phyloP scores from a whole-genome alignment of 805 yeast genomes.

The Wickerhamiella lipophila region DNA sequence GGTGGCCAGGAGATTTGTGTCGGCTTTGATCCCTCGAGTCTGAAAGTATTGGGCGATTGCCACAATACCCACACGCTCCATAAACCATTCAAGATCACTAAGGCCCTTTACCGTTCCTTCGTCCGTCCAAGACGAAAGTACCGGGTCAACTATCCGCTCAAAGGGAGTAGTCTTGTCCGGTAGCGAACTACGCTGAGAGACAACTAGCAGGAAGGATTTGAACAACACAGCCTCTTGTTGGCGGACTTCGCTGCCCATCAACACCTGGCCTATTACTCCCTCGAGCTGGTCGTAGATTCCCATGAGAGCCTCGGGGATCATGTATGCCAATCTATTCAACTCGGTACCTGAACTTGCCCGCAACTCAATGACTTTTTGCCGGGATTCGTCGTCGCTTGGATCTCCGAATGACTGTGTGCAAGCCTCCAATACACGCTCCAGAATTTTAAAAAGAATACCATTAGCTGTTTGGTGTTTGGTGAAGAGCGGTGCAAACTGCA shows the following conservation, averaged over 20 bases:
- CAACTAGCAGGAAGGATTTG: constrained; percentile 80
- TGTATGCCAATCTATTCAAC: constrained; percentile 78
- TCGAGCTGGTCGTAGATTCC: constrained; percentile 74
- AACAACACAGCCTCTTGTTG: constrained; percentile 91
- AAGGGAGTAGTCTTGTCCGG: constrained; percentile 66
- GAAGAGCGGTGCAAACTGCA: constrained; percentile 82
- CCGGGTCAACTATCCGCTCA: constrained; percentile 84
- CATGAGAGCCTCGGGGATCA: constrained; percentile 85
- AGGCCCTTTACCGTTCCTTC: constrained; percentile 83
- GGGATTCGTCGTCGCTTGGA: constrained; percentile 44
- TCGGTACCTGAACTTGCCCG: constrained; percentile 92
- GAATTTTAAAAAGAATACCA: constrained; percentile 57
- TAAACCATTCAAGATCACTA: constrained; percentile 87
- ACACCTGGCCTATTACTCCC: constrained; percentile 57
- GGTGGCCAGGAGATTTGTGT: constrained; percentile 60
- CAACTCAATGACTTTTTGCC: constrained; percentile 72
- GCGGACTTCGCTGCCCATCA: constrained; percentile 56
- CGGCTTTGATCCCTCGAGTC: constrained; percentile 63
- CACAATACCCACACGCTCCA: constrained; percentile 94
- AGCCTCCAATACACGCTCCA: constrained; percentile 76
- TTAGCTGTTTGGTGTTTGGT: constrained; percentile 42
- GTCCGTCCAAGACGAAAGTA: constrained; percentile 82
- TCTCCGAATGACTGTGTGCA: constrained; percentile 41
- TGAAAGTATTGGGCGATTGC: constrained; percentile 85
- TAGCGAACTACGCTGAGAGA: constrained; percentile 64